phyloP scores from a whole-genome alignment of 1,284 basidiomycete species.

The Porogramme epimiltina region DNA sequence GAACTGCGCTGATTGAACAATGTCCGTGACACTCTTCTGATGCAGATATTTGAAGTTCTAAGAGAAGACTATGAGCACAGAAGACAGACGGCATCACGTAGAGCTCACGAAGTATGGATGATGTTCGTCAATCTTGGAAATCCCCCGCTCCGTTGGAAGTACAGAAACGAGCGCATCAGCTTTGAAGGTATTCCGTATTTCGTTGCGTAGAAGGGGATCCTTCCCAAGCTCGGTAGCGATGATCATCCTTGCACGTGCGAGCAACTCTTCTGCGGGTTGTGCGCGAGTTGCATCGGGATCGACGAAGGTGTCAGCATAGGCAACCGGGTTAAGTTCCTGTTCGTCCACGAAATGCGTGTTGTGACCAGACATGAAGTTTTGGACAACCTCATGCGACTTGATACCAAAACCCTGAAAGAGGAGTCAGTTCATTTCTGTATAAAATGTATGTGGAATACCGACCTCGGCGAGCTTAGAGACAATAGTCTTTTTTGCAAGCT shows the following conservation, averaged over 20 bases:
- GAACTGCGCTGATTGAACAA: constrained; percentile 81
- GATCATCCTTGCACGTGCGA: constrained; percentile 81
- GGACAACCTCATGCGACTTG: constrained; percentile 75
- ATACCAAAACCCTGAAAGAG: constrained; percentile 74
- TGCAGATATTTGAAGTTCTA: constrained; percentile 96
- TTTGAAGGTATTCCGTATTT: constrained; percentile 81
- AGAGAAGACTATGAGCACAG: not conserved
- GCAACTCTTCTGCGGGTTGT: constrained; percentile 61
- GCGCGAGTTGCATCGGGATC: constrained; percentile 63
- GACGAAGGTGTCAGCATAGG: constrained; percentile 79
- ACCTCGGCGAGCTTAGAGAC: constrained; percentile 80
- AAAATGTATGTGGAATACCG: constrained; percentile 21
- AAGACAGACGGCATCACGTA: not conserved
- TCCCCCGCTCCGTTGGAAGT: constrained; percentile 90
- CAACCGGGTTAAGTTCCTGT: constrained; percentile 69
- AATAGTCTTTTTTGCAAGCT: constrained; percentile 80
- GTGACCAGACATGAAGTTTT: constrained; percentile 69
- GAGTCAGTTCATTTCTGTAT: not conserved
- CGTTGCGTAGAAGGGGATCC: constrained; percentile 86
- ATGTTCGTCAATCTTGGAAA: constrained; percentile 86
- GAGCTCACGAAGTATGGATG: constrained; percentile 85
- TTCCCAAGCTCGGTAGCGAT: constrained; percentile 90
- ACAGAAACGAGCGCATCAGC: constrained; percentile 81
- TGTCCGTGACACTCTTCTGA: constrained; percentile 77
- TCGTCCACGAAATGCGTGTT: constrained; percentile 77